Evolutionary conservation across 1,284 basidiomycete species (phyloP), one percentile per base, ranked within the genome.

Genomic region (Marasmius sp.): DNA sequence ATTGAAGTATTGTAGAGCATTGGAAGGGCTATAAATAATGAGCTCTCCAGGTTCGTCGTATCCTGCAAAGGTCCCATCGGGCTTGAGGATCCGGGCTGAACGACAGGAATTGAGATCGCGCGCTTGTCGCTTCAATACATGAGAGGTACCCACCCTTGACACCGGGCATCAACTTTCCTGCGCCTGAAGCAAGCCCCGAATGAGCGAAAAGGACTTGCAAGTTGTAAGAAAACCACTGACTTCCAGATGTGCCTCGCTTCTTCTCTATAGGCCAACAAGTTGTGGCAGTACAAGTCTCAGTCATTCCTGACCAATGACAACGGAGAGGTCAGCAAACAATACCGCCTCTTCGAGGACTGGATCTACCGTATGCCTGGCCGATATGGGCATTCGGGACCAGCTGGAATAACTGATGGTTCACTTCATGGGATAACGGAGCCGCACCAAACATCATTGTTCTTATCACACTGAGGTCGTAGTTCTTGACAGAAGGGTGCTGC

Each of bases 341-440:
- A 12, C 0, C 41, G 34, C 2, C 27, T 27, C 27, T 27, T 27
- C 74, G 18, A 14, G 3, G 14, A 20, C 16, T 39, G 22, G 5
- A 45, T 51, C 70, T 68, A 74, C 88, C 89, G 70, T 88, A 91
- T 5, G 81, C 86, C 72, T 91, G 89, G 10, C 86, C 87, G 57
- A 91, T 82, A 52, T 80, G 75, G 1, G 83, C 81, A 22, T 83
- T 71, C 0, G 89, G 89, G 14, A 93, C 73, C 43, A 87, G 69
- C 39, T 79, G 74, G 49, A 81, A 73, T 38, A 91, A 72, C 65
- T 85, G 80, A 41, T 77, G 64, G 58, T 81, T 86, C 36, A 91
- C 78, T 68, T 91, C 91, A 16, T 81, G 75, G 3, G 89, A 87
- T 5, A 94, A 75, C 3, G 92, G 92, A 0, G 92, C 92, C 0